Base-by-base conservation (phyloP, 371 early-diverging fungal species). In the Amoeboaphelidium occidentale region DNA sequence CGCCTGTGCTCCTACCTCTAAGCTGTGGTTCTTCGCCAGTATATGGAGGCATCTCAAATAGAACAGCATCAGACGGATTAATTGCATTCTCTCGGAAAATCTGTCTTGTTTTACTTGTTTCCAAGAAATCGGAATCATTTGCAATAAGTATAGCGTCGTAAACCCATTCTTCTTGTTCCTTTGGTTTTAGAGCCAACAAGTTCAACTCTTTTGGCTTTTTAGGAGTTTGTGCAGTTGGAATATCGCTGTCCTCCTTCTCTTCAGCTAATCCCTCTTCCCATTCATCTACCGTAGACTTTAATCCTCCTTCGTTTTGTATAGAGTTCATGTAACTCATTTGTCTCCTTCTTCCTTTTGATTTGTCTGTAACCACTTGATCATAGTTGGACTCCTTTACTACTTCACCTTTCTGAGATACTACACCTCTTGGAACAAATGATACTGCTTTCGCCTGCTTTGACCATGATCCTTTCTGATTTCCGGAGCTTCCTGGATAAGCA, bases 41-140 rank as follows among this genome's bases (percentile, higher is more conserved):
- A 49, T 53, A 67, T 44, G 53, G 53, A 20, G 58, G 58, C 73
- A 73, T 73, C 44, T 73, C 71, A 53, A 73, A 73, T 49, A 70
- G 52, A 25, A 49, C 56, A 23, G 67, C 69, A 44, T 73, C 71
- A 27, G 67, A 63, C 0, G 62, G 54, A 4, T 25, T 23, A 6
- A 63, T 27, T 14, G 73, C 71, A 55, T 73, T 62, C 1, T 58
- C 54, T 23, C 59, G 47, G 47, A 73, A 73, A 1, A 68, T 25
- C 3, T 56, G 45, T 22, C 73, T 61, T 4, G 59, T 62, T 45
- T 55, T 55, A 2, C 63, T 56, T 21, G 56, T 52, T 48, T 73
- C 73, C 25, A 73, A 56, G 46, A 66, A 73, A 53, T 73, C 73
- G 47, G 61, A 63, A 52, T 73, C 73, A 23, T 69, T 73, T 1